Evolutionary conservation across 2,329 filamentous ascomycete species (phyloP).

Genomic region (Exophiala viscosa): DNA sequence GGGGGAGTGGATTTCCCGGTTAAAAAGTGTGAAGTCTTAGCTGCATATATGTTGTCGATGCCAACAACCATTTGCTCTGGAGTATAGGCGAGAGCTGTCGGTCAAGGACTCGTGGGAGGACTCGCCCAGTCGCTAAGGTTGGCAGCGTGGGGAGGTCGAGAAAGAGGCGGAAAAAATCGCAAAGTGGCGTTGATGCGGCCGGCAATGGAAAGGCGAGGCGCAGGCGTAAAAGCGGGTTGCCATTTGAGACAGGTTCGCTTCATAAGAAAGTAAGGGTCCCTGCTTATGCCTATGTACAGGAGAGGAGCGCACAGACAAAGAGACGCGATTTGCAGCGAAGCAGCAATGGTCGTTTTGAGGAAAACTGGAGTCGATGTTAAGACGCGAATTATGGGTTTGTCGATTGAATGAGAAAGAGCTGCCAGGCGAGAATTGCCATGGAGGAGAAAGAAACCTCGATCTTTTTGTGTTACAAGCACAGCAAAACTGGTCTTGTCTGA

Average conservation of each 20-base stretch:
- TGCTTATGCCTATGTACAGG: too few species aligned
- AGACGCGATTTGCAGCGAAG: background rate
- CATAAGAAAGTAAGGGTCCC: too few species aligned
- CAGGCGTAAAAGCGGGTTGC: background rate
- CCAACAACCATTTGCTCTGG: background rate
- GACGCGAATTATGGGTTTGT: too few species aligned
- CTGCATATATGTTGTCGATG: background rate
- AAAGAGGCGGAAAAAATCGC: slow-evolving; percentile 1
- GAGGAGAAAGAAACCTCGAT: too few species aligned
- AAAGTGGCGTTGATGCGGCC: slow-evolving; percentile 1
- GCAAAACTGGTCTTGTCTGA: too few species aligned
- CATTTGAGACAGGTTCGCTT: too few species aligned
- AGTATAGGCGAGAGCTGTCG: background rate
- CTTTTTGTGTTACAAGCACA: too few species aligned
- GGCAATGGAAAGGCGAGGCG: background rate
- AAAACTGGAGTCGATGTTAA: too few species aligned
- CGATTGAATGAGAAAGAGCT: too few species aligned
- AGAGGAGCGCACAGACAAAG: background rate
- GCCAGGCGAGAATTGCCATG: too few species aligned
- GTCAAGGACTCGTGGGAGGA: background rate
- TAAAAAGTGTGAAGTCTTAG: background rate
- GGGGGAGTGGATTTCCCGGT: background rate
- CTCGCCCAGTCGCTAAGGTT: background rate
- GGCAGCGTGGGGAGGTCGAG: background rate
- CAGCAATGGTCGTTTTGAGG: too few species aligned